A percentile compares a stretch with the other conserved stretches of the same genome.
Evolutionary conservation across 495 filamentous ascomycete species (phyloP).

Genomic region (Penicillium salamii): DNA sequence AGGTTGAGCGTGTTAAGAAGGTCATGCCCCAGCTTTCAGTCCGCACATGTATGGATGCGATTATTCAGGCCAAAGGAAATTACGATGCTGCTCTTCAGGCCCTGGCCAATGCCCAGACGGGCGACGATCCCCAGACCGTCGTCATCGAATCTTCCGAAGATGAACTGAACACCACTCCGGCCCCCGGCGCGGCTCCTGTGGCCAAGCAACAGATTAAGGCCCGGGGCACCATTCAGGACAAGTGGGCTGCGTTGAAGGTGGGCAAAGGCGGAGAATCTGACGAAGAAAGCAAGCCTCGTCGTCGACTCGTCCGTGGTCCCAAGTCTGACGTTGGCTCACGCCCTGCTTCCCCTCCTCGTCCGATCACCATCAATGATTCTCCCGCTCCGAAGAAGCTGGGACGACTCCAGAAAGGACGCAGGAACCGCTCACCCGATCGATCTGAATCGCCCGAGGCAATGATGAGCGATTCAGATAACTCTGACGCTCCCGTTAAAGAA

Average conservation of each 20-base stretch:
- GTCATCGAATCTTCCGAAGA: slow-evolving; percentile 37
- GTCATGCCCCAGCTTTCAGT: slow-evolving; percentile 53
- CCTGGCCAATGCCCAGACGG: slow-evolving; percentile 27
- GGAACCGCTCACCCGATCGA: slow-evolving; percentile 40
- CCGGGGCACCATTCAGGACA: slow-evolving; percentile 57
- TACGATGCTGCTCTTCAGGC: slow-evolving; percentile 57
- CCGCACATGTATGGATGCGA: slow-evolving; percentile 48
- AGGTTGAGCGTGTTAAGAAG: slow-evolving; percentile 53
- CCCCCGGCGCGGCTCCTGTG: slow-evolving; percentile 8
- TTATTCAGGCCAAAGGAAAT: slow-evolving; percentile 51
- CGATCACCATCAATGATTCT: slow-evolving; percentile 22
- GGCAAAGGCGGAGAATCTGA: slow-evolving; percentile 14
- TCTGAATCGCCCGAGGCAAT: slow-evolving; percentile 38
- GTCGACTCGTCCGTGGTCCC: slow-evolving; percentile 42
- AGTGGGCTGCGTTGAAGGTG: slow-evolving; percentile 52
- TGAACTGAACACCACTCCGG: slow-evolving; percentile 28
- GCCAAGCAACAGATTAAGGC: slow-evolving; percentile 62
- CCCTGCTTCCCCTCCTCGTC: slow-evolving; percentile 3
- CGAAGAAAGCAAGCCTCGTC: slow-evolving; percentile 33
- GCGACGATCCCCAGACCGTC: slow-evolving; percentile 5
- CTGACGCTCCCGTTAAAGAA: slow-evolving; percentile 49
- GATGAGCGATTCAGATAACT: slow-evolving; percentile 51
- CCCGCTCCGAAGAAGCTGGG: slow-evolving; percentile 38
- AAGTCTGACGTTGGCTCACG: slow-evolving; percentile 26
- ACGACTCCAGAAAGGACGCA: slow-evolving; percentile 59